Base-by-base conservation (phyloP, 208 protist genomes). In the Wallacemonas sp. region DNA sequence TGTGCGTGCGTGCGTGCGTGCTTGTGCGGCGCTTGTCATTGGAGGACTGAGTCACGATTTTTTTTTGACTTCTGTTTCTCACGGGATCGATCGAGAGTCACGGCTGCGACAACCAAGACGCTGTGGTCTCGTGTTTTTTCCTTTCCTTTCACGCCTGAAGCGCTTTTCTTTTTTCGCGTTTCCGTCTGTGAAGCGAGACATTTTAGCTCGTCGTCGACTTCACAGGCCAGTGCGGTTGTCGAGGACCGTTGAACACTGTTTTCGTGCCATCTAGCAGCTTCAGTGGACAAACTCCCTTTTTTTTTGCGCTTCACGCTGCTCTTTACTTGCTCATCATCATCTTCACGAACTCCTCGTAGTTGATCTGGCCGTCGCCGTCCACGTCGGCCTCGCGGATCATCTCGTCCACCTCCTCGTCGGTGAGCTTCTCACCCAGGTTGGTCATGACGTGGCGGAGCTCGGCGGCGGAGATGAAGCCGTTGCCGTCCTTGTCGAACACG, bases 401-500 rank as follows among this genome's bases (percentile, higher is more conserved):
- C 76, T 96, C 92, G 30, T 92, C 83, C 48, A 96, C 92, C 73
- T 97, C 89, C 52, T 97, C 89, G 71, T 97, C 85, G 57, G 91
- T 94, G 26, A 98, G 82, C 76, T 97, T 96, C 79, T 98, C 93
- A 39, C 96, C 96, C 38, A 98, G 73, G 73, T 97, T 96, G 52
- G 93, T 97, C 82, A 98, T 93, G 45, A 98, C 87, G 78, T 98
- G 93, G 73, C 93, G 83, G 37, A 98, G 81, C 83, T 98, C 96
- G 42, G 89, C 92, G 54, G 94, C 93, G 24, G 85, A 94, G 78
- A 98, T 98, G 65, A 88, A 93, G 48, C 96, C 96, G 71, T 96
- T 94, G 63, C 87, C 90, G 66, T 98, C 94, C 77, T 96, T 96
- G 83, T 98, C 96, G 62, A 98, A 98, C n/a, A 98, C 92, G 50